These are phyloP conservation scores for Ciborinia camelliae DNA, from an alignment of 2,329 filamentous ascomycete species.

Conservation along the genomic window DNA sequence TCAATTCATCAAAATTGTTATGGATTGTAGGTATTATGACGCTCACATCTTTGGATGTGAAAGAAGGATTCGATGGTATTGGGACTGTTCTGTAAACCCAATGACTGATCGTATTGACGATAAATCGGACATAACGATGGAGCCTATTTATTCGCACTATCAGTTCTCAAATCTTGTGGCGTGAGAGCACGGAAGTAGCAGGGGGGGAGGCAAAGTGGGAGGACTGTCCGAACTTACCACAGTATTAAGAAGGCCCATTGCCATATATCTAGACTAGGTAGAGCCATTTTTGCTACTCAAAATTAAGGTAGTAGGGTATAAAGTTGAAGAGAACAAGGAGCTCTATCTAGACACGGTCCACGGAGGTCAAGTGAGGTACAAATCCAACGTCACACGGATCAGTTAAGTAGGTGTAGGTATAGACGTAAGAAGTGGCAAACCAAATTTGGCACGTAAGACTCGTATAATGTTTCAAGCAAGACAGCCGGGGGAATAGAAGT, in stretches of 20 bases:
- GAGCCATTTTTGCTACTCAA: background rate
- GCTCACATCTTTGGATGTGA: conserved; percentile 73
- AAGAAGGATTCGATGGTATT: conserved; percentile 72
- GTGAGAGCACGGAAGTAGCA: background rate
- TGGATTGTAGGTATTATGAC: conserved; percentile 93
- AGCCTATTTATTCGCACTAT: conserved; percentile 51
- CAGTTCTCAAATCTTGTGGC: background rate
- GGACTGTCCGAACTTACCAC: conserved; percentile 27
- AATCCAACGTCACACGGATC: conserved; percentile 6
- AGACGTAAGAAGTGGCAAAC: background rate
- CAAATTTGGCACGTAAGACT: conserved; percentile 4
- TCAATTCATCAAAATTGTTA: conserved; percentile 78
- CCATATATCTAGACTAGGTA: conserved; percentile 25
- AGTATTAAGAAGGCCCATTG: conserved; percentile 29
- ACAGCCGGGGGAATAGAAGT: background rate
- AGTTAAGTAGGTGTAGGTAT: background rate
- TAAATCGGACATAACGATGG: conserved; percentile 80
- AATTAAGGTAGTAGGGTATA: conserved; percentile 4
- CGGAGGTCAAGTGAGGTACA: background rate
- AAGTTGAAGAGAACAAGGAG: conserved; percentile 13
- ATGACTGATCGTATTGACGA: conserved; percentile 82
- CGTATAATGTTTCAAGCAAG: conserved; percentile 3
- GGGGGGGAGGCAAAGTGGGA: background rate
- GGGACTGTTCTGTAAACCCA: conserved; percentile 84
- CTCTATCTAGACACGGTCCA: background rate